Conservation (phyloP, 2,329 filamentous ascomycete genomes). For the Aspergillus novoparasiticus region DNA sequence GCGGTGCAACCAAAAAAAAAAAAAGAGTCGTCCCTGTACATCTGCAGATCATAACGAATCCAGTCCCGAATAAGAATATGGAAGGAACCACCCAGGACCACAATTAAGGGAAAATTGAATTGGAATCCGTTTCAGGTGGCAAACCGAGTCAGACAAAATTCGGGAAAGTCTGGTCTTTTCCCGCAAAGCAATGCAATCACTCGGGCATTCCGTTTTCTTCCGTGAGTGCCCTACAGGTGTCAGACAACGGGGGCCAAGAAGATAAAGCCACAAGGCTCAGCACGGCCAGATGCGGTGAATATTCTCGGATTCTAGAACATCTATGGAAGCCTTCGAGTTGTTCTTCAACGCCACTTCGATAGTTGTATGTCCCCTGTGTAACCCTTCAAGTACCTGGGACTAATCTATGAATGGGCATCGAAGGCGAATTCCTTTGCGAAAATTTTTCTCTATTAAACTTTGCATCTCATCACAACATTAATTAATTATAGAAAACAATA, state of each 20-base stretch:
- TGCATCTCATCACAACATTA: not conserved
- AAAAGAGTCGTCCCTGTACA: not conserved
- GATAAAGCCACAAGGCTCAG: not conserved
- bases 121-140: not conserved
- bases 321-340: not conserved
- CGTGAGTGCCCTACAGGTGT: not conserved
- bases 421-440: not conserved
- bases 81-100: not conserved
- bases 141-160: not conserved
- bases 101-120: not conserved
- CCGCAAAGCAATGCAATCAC: not conserved
- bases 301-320: slow-evolving; percentile 5
- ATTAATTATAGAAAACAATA: not conserved
- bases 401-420: not conserved
- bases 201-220: not conserved
- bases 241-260: not conserved
- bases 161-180: not conserved
- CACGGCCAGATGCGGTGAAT: slow-evolving; percentile 1
- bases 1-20: not conserved
- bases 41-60: not conserved
- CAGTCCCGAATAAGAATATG: not conserved
- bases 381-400: not conserved
- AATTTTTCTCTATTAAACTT: not conserved
- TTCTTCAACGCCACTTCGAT: not conserved
- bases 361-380: not conserved